Base-by-base conservation (phyloP, 2,329 filamentous ascomycete genomes). In the Coniochaeta sp. region DNA sequence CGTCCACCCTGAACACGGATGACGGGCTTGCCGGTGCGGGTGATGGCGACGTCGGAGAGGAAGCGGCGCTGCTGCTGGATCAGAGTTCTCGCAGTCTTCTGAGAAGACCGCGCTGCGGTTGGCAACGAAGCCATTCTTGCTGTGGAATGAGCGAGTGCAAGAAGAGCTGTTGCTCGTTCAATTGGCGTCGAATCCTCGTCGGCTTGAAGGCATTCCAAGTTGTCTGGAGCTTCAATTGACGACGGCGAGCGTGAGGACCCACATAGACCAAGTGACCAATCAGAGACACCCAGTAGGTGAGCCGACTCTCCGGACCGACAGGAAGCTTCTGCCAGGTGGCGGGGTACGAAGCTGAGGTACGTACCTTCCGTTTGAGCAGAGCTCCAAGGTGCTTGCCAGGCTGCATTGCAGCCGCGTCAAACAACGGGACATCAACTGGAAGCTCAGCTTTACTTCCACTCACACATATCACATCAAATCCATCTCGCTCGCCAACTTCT, bases 1-100 rank as follows among this genome's bases (percentile, higher is more conserved):
- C 93, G 88, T 81, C 95, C 95, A 78, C 93, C 93, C 72, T 93
- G 87, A 60, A 89, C 81, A 71, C 92, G 89, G 72, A 98, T 79
- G 69, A 98, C 93, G 63, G 95, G 93, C 82, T 96, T 97, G 75
- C 95, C 95, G 61, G 95, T 99, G 70, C 95, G 85, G 63, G 93
- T 96, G 72, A 99, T 96, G 70, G 90, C 82, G 71, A 99, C 84
- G 80, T 99, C 95, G 73, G 91, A 90, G 67, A 88, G 70, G 64
- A 75, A 75, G 73, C 81, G 80, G 70, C 78, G 79, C 69, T 80
- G 54, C 3, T 56, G 54, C 54, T 52, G 77, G 68, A 78, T 70
- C 66, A 79, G 69, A 69, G 76, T 77, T 70, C 75, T 75, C 65
- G 74, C 73, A 65, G 77, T 71, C 70, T 73, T 77, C 67, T 76